Base-by-base conservation (phyloP, 192 early-diverging fungal genomes). In the Podila clonocystis region DNA sequence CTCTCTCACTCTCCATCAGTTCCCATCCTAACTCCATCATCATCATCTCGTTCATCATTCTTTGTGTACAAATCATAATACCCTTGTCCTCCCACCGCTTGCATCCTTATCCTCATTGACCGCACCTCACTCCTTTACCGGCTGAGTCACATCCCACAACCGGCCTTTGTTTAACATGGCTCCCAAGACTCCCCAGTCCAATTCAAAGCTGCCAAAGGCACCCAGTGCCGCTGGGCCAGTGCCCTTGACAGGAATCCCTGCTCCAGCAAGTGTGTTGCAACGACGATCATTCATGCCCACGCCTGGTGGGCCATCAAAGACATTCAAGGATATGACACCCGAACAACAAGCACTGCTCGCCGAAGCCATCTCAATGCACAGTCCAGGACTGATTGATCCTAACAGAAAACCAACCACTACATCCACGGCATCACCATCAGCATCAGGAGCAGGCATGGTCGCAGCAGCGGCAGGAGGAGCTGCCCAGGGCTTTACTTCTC, bases 291-390 rank as follows among this genome's bases (percentile, higher is more conserved):
- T 74, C 68, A 58, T 67, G 60, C 48, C 80, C 41, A 45, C 63
- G 19, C 52, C 65, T 22, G 45, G 50, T 31, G 59, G 58, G 41
- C 68, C 69, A 22, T 73, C 69, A 55, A 74, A 63, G 50, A 36
- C 65, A 60, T 63, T 84, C 66, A 79, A 80, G 58, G 83, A 80
- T 8, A 69, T 85, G 59, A 76, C 84, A 6, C 84, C 84, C 2
- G 84, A 85, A 70, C 84, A 85, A 34, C 79, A 85, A 29, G 79
- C 80, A 15, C 66, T 85, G 15, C 66, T 85, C 0, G 74, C 75
- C 24, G 79, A 82, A 29, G 84, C 80, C 20, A 82, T 85, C 52
- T 76, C 75, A 49, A 82, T 75, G 57, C 82, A 82, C 61, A 78
- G 70, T 62, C 84, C 80, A 30, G 72, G 69, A 19, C 41, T 79